Base-by-base conservation (phyloP, 768 basidiomycete species). In the Leucosporidium creatinivorum region DNA sequence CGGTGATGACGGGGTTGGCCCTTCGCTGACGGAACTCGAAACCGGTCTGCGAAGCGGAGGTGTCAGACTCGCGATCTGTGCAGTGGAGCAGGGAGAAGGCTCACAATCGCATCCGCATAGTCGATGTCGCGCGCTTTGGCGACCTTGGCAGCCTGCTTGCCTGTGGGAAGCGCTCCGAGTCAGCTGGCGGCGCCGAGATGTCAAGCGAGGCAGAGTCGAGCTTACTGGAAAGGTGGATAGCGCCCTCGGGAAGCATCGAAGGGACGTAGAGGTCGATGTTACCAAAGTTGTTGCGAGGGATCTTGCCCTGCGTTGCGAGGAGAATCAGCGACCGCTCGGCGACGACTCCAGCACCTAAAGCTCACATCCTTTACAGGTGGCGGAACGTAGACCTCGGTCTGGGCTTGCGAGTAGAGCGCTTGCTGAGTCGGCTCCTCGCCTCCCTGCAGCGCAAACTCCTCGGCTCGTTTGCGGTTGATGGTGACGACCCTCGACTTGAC, bases 231-330 rank as follows among this genome's bases (percentile, higher is more conserved):
- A 99, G 80, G 79, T 97, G 91, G 3, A 81, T 87, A 7, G 85
- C 90, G 25, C 96, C 96, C 61, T 77, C 79, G 3, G 96, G 96
- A 36, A 98, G 82, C 96, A 99, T 99, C 5, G 90, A 87, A 33
- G 90, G 87, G 30, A 89, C 90, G 77, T 94, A 99, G 30, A 99
- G 79, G 79, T 99, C 94, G 70, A 99, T 89, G 77, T 97, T 99
- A 23, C 94, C 94, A 77, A 94, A 99, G 70, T 87, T 85, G 75
- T 99, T 99, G 80, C 90, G 93, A 9, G 93, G 93, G 36, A 99
- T 84, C 76, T 85, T 86, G 39, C 94, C 94, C 93, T 98, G 75
- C 31, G 50, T 17, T 58, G 54, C 47, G 36, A 8, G 36, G 50
- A 59, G 21, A n/a, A 61, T 25, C 47, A 51, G 26, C 30, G 49